Conservation (phyloP, 306 rosid genomes). For the Casuarina glauca region DNA sequence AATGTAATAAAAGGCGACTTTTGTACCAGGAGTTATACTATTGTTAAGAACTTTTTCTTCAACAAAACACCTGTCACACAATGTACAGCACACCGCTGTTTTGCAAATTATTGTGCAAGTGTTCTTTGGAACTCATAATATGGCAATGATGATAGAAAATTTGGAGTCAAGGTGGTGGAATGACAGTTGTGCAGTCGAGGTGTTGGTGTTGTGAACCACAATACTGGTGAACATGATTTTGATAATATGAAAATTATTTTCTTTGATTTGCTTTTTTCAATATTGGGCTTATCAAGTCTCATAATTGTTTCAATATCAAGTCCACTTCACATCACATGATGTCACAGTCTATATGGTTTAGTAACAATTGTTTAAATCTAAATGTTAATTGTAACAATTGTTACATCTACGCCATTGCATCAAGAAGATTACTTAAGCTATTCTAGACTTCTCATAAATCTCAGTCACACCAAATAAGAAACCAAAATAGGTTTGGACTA, state of each 20-base stretch:
- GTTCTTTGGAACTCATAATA: background rate
- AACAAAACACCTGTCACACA: too few relatives aligned
- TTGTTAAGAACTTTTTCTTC: background rate
- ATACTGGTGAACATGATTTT: background rate
- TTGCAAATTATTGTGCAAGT: background rate
- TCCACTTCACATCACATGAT: background rate
- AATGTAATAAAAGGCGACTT: background rate
- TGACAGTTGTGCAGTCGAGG: background rate
- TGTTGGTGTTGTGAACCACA: background rate
- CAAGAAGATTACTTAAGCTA: too few relatives aligned
- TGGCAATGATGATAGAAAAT: background rate
- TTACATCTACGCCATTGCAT: too few relatives aligned
- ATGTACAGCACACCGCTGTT: background rate
- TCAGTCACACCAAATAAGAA: too few relatives aligned
- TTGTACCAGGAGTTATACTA: background rate
- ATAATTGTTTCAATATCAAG: background rate
- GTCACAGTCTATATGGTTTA: background rate
- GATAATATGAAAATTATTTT: background rate
- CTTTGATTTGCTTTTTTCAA: background rate
- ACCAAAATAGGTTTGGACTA: too few relatives aligned
- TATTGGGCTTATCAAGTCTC: background rate
- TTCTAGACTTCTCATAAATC: too few relatives aligned
- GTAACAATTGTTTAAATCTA: too few relatives aligned
- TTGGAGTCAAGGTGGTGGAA: background rate
- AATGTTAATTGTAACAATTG: too few relatives aligned